Evolutionary conservation across 2,329 filamentous ascomycete species (phyloP), one percentile per base, ranked within the genome.

Genomic region (Pseudogymnoascus sp.): DNA sequence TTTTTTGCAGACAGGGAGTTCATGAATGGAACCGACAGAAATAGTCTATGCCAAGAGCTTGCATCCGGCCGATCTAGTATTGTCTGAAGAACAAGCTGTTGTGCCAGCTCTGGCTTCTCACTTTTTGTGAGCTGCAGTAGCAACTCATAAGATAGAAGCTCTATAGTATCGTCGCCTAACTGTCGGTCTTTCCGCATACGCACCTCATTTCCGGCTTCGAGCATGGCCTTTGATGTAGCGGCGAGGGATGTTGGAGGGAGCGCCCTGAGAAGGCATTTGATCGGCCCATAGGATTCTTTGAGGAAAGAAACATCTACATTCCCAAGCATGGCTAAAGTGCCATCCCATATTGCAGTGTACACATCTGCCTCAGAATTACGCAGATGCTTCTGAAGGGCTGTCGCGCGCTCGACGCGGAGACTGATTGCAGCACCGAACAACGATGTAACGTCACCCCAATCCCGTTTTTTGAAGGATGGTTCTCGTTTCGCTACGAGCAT

Each of bases 31-130:
- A 59, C 35, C 3, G 70, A 70, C 2, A 78, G 65, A 2, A 78
- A 62, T 37, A 67, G 63, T 4, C 77, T 71, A 67, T 78, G 76
- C 77, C 77, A 78, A 0, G 77, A 76, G 66, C 75, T 77, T 37
- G 75, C 70, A 14, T 73, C 69, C 5, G 75, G 73, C n/a, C 67
- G 68, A 12, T 73, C 64, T 1, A 75, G 44, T 23, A 76, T 69
- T 1, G 69, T 71, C 6, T 64, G 63, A 31, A 76, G 63, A 14
- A 70, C 68, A 3, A 75, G 63, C 8, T 71, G 63, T 5, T 65
- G 67, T 10, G 72, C 73, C 14, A 76, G 61, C 1, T 63, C 59
- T 10, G 74, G 74, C 12, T 68, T 65, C 60, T 77, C 74, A 44
- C 73, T 70, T 33, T 70, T 66, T 2, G 62, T 63, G 1, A 75